phyloP scores from a whole-genome alignment of 768 basidiomycete genomes.

The Termitomyces sp. region DNA sequence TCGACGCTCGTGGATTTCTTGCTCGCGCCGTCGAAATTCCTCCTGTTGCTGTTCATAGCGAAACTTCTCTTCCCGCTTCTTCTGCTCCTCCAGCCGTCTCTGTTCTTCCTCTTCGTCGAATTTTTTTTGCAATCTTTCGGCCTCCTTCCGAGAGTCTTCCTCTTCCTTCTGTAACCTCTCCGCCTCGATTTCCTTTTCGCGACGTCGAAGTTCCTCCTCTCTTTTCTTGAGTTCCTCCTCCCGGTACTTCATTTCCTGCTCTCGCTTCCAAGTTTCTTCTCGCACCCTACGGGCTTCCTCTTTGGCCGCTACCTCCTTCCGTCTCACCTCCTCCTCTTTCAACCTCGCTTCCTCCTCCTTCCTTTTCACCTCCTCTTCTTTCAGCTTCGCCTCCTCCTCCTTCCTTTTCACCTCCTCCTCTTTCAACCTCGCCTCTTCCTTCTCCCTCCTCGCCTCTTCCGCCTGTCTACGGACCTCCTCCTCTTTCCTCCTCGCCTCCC shows the following conservation, averaged over 20 bases:
- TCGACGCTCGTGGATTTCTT: constrained; percentile 44
- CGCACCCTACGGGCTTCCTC: constrained; percentile 24
- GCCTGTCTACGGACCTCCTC: constrained; percentile 18
- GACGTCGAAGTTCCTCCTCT: constrained; percentile 23
- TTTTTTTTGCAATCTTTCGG: constrained; percentile 20
- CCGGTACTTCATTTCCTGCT: constrained; percentile 26
- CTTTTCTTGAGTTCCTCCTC: constrained; percentile 33
- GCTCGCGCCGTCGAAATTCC: constrained; percentile 39
- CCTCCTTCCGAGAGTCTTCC: constrained; percentile 17
- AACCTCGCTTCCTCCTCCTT: constrained; percentile 25
- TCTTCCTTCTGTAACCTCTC: constrained; percentile 25
- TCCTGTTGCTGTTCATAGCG: constrained; percentile 32
- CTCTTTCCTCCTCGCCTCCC: constrained; percentile 22
- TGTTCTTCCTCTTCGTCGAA: constrained; percentile 21
- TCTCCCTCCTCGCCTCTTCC: constrained; percentile 21
- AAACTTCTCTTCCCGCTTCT: constrained; percentile 20
- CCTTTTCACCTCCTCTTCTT: constrained; percentile 13
- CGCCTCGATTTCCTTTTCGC: constrained; percentile 21
- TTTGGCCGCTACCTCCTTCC: constrained; percentile 27
- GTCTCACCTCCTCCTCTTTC: constrained; percentile 22
- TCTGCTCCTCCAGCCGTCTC: constrained; percentile 22
- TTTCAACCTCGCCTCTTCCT: constrained; percentile 17
- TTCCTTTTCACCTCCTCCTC: constrained; percentile 17
- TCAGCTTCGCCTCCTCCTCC: constrained; percentile 25
- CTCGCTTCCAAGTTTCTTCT: constrained; percentile 20